A percentile compares a stretch with the other conserved stretches of the same genome.
Evolutionary conservation across 768 basidiomycete species (phyloP).

Genomic region (Boletellus emodensis): DNA sequence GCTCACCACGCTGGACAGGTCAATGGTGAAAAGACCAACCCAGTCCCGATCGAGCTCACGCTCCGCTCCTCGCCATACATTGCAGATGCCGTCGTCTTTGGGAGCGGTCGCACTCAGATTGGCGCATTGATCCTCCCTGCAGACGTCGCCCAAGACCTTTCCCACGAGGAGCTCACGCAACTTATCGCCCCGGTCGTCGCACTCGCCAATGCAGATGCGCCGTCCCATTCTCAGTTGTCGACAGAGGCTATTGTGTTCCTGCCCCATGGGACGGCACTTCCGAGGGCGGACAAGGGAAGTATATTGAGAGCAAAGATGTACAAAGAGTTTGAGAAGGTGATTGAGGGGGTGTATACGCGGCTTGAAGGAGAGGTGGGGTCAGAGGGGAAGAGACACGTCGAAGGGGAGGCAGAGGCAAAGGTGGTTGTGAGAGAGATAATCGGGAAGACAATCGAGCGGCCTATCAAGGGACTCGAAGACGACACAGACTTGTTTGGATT

Average conservation of each 20-base stretch:
- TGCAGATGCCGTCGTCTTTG: constrained; percentile 52
- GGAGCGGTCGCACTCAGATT: constrained; percentile 44
- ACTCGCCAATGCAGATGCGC: constrained; percentile 49
- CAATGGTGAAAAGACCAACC: constrained; percentile 55
- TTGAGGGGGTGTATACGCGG: constrained; percentile 36
- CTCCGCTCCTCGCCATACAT: constrained; percentile 47
- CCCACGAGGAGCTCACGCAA: constrained; percentile 28
- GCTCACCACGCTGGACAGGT: constrained; percentile 21
- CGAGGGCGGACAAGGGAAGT: constrained; percentile 49
- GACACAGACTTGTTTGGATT: constrained; percentile 42
- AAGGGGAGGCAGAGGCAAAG: constrained; percentile 11
- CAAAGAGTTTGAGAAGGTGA: constrained; percentile 44
- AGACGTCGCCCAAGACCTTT: constrained; percentile 31
- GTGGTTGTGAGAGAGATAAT: constrained; percentile 14
- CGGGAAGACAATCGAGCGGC: constrained; percentile 19
- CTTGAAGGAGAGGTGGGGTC: constrained; percentile 38
- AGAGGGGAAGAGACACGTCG: constrained; percentile 15
- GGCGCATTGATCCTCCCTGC: constrained; percentile 51
- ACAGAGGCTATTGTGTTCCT: constrained; percentile 50
- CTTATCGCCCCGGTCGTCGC: constrained; percentile 43
- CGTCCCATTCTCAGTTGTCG: constrained; percentile 48
- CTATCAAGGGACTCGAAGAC: constrained; percentile 15
- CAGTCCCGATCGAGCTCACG: constrained; percentile 50
- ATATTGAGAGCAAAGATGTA: constrained; percentile 50
- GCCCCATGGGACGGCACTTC: constrained; percentile 44